Percentiles rank a stretch among this genome's conserved stretches.
Evolutionary conservation across 2,329 filamentous ascomycete genomes (phyloP).

Genomic region (Cercospora janseana): DNA sequence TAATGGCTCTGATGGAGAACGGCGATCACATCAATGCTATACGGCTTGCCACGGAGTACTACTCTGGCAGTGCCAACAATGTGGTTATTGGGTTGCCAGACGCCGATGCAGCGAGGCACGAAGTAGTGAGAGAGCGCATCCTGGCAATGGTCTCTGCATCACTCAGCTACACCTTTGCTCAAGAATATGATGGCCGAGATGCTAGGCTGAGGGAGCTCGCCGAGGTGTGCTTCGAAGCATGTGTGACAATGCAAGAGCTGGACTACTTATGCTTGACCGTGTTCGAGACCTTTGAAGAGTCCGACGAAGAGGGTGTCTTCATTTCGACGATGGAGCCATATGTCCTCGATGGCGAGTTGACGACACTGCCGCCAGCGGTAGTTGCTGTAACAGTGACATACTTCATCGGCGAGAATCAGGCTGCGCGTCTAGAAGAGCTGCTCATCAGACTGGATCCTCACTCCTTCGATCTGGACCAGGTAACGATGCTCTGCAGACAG

Average conservation of each 20-base stretch:
- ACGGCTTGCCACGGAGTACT: conserved; percentile 85
- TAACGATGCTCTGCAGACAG: conserved; percentile 85
- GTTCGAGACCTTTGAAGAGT: conserved; percentile 85
- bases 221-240: conserved; percentile 79
- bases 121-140: conserved; percentile 82
- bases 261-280: conserved; percentile 90
- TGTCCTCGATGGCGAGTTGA: conserved; percentile 75
- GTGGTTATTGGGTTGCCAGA: conserved; percentile 91
- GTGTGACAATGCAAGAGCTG: conserved; percentile 70
- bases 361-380: conserved; percentile 72
- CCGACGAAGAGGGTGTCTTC: conserved; percentile 70
- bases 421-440: conserved; percentile 82
- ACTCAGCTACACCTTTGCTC: conserved; percentile 78
- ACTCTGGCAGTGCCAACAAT: conserved; percentile 86
- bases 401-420: conserved; percentile 72
- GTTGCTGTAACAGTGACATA: conserved; percentile 83
- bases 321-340: conserved; percentile 85
- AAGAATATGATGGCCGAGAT: conserved; percentile 51
- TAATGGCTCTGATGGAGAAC: conserved; percentile 91
- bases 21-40: conserved; percentile 96
- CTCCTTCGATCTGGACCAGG: conserved; percentile 90
- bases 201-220: conserved; percentile 74
- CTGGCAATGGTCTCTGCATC: conserved; percentile 93
- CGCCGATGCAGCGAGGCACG: conserved; percentile 70
- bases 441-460: conserved; percentile 88